phyloP scores from a whole-genome alignment of 2,329 filamentous ascomycete genomes.

The Dactylellina haptotyla region DNA sequence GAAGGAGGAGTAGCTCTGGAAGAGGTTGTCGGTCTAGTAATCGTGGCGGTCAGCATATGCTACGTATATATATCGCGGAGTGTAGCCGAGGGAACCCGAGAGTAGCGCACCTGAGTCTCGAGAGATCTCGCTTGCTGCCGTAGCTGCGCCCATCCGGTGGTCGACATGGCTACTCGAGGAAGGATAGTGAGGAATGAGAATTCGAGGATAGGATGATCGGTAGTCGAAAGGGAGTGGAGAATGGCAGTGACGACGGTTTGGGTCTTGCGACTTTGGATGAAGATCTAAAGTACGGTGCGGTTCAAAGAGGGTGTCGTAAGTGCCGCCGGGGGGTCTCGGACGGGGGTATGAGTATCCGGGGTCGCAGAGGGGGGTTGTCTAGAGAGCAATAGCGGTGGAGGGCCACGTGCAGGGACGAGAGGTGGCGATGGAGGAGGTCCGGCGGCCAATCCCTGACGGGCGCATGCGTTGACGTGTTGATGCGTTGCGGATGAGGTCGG shows the following conservation, averaged over 20 bases:
- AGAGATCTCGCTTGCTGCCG: conserved; percentile 89
- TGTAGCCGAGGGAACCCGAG: neutral
- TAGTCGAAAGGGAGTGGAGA: neutral
- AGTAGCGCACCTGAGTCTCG: conserved; percentile 79
- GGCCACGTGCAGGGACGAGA: conserved; percentile 35
- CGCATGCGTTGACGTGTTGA: conserved; percentile 30
- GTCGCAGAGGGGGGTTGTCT: neutral
- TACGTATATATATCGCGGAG: neutral
- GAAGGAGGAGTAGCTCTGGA: conserved; percentile 85
- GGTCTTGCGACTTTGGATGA: conserved; percentile 15
- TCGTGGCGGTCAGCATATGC: conserved; percentile 14
- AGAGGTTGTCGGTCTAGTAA: conserved; percentile 60
- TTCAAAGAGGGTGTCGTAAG: neutral
- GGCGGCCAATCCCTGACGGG: conserved; percentile 17
- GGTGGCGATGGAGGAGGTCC: conserved; percentile 13
- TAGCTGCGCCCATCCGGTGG: conserved; percentile 86
- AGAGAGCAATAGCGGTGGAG: neutral
- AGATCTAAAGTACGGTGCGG: conserved; percentile 4
- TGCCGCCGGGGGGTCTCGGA: neutral
- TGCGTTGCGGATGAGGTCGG: conserved; percentile 42
- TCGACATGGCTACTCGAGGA: conserved; percentile 27
- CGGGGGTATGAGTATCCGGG: conserved; percentile 27
- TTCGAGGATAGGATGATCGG: neutral
- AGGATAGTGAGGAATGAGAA: conserved; percentile 2
- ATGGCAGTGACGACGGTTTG: neutral